Evolutionary conservation across 306 rosid genomes (phyloP).

Genomic region (Morella rubra): DNA sequence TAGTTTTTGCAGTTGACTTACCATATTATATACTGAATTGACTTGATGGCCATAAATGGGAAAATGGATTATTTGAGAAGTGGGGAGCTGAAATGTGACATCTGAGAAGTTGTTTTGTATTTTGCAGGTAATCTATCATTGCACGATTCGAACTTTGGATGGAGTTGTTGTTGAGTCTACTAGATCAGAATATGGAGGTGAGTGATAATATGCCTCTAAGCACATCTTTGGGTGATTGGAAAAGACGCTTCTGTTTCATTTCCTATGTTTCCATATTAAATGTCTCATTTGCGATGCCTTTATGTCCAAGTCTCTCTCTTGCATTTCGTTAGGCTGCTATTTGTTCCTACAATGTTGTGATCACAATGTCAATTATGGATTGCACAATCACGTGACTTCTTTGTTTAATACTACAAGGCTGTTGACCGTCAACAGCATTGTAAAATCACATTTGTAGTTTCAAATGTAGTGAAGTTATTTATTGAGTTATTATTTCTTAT

Average conservation of each 20-base stretch:
- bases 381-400: neutral
- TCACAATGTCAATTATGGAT: neutral
- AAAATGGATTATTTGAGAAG: neutral
- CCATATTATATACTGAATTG: constrained; percentile 1
- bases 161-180: constrained; percentile 87
- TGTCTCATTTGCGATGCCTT: constrained; percentile 2
- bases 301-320: neutral
- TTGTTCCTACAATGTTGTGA: neutral
- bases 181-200: constrained; percentile 74
- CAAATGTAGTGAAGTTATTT: neutral
- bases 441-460: neutral
- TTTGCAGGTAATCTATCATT: constrained; percentile 78
- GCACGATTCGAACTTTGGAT: constrained; percentile 77
- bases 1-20: constrained; percentile 12
- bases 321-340: neutral
- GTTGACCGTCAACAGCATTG: neutral
- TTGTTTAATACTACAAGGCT: neutral
- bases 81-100: neutral
- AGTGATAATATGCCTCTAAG: constrained; percentile 30
- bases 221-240: neutral
- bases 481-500: constrained; percentile 1
- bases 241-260: neutral
- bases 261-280: neutral
- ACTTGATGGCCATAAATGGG: constrained; percentile 19
- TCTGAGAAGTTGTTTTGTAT: constrained; percentile 7